A percentile compares a stretch with the other conserved stretches of the same genome.
phyloP scores from a whole-genome alignment of 306 rosid species.

The Canavalia gladiata region DNA sequence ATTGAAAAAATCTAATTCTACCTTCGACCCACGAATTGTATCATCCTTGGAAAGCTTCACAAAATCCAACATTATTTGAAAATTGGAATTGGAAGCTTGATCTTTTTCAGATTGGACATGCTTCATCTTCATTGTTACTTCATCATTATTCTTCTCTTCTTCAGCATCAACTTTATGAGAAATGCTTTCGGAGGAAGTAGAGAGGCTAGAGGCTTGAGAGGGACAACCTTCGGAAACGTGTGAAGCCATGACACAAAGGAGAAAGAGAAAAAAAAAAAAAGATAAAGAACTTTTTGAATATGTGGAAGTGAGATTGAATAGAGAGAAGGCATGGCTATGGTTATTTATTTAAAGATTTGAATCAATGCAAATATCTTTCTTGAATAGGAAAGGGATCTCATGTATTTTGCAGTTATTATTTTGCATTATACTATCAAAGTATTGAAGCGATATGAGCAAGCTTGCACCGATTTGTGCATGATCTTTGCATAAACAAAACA shows the following conservation, averaged over 20 bases:
- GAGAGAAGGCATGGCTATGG: not conserved
- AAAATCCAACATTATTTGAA: constrained; percentile 48
- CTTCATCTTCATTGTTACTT: constrained; percentile 35
- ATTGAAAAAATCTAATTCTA: constrained; percentile 52
- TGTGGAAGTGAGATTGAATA: no score
- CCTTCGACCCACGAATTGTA: not conserved
- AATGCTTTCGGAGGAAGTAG: constrained; percentile 49
- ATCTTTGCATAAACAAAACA: not conserved
- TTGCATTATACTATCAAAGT: not conserved
- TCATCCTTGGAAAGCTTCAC: constrained; percentile 53
- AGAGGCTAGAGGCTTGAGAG: constrained; percentile 61
- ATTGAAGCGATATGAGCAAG: not conserved
- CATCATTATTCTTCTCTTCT: not conserved
- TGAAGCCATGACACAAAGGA: constrained; percentile 52
- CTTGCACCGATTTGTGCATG: not conserved
- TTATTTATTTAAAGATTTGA: constrained; percentile 14
- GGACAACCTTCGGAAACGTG: constrained; percentile 8
- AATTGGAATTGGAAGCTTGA: constrained; percentile 33
- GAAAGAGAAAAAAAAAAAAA: not conserved
- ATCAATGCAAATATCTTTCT: not conserved
- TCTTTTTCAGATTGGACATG: constrained; percentile 6
- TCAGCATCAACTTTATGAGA: not conserved
- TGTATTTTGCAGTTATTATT: constrained; percentile 11
- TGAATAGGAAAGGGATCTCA: constrained; percentile 1
- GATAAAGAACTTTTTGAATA: not conserved